Base-by-base conservation (phyloP, 2,329 filamentous ascomycete genomes). In the Claviceps citrina region DNA sequence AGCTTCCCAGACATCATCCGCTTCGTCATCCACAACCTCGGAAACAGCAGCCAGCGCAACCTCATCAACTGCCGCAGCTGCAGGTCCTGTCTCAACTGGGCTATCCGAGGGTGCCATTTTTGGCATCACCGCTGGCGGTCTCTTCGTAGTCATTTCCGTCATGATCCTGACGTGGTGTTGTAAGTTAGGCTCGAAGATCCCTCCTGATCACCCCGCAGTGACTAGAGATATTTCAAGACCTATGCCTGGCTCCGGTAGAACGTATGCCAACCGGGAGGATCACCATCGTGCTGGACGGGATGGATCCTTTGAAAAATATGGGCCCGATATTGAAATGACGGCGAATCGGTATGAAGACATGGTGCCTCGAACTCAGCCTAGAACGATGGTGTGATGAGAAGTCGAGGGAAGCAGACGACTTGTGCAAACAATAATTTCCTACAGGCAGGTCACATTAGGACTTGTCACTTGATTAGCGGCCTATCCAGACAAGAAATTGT, bases 311-410 rank as follows among this genome's bases (percentile, higher is more conserved):
- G 61, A 65, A 40, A 54, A 59, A 33, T 57, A 57, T 9, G 54
- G 58, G 35, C 51, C 56, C 13, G 67, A 70, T 35, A 59, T 73
- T 32, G 70, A 75, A 47, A 58, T 66, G 50, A 65, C 66, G 44
- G 64, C 68, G 3, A 63, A 67, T 43, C 63, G 69, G 31, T 76
- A 76, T 46, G 71, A 76, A 53, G 71, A 76, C 46, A 70, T 74
- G 69, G 49, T 70, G 18, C 70, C 70, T 22, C 59, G 69, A 33
- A 60, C 65, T 43, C 61, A 66, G 35, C 71, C 72, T 9, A 59
- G 62, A 51, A 61, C 54, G 13, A 59, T 64, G 55, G 59, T 66
- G 8, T 65, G 35, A 19, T 15, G 19, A 13, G 7, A 36, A 20
- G 10, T 10, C 15, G 26, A 26, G 13, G 12, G 9, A 15, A 15